phyloP scores from a whole-genome alignment of 345 rosid species.

The Eucalyptus marginata region DNA sequence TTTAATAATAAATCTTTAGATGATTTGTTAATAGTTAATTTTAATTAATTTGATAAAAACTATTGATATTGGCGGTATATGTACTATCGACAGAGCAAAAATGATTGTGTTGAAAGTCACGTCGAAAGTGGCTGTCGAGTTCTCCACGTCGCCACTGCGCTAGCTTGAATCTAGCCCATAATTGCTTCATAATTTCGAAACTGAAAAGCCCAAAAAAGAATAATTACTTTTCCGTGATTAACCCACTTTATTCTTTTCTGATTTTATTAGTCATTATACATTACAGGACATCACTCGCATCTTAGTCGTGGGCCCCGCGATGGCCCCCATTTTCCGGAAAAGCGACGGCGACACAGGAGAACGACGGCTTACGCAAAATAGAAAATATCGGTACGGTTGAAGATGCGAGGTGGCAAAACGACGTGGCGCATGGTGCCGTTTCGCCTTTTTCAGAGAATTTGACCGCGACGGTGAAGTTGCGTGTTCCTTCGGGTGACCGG shows the following conservation, averaged over 20 bases:
- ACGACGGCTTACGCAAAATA: neutral
- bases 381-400: neutral
- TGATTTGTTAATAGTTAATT: no score
- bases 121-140: neutral
- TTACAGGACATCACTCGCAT: neutral
- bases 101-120: neutral
- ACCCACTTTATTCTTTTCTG: neutral
- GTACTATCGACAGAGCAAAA: neutral
- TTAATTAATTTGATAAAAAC: no score
- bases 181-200: neutral
- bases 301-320: neutral
- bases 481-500: neutral
- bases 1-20: no score
- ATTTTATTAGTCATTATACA: neutral
- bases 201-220: neutral
- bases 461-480: neutral
- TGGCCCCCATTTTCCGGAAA: neutral
- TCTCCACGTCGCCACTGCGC: neutral
- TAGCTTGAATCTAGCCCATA: neutral
- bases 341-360: neutral
- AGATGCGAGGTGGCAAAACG: neutral
- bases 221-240: neutral
- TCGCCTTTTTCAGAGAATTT: neutral
- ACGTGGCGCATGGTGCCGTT: neutral
- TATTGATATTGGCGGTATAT: fast-evolving